Evolutionary conservation across 2,329 filamentous ascomycete species (phyloP).

Genomic region (Tolypocladium amazonense): DNA sequence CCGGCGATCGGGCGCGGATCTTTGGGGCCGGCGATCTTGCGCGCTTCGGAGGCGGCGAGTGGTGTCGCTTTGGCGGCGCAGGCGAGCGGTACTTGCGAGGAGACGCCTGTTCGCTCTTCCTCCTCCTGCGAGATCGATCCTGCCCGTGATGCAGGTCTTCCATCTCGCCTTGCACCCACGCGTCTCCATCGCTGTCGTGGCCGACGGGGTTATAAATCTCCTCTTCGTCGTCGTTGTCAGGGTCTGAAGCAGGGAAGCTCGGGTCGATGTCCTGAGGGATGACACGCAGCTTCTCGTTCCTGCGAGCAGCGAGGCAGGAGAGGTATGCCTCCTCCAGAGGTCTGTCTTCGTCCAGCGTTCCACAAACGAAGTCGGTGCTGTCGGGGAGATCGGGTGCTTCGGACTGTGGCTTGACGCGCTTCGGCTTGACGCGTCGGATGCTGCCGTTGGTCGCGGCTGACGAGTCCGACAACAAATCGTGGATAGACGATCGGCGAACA

Average conservation of each 20-base stretch:
- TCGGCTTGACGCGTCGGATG: slow-evolving; percentile 14
- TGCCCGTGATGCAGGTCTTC: slow-evolving; percentile 54
- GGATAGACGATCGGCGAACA: slow-evolving; percentile 25
- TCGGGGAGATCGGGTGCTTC: slow-evolving; percentile 80
- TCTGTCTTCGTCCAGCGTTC: slow-evolving; percentile 89
- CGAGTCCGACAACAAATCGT: slow-evolving; percentile 47
- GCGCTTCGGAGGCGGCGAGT: slow-evolving; percentile 26
- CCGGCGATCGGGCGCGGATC: slow-evolving; percentile 25
- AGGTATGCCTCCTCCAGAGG: slow-evolving; percentile 91
- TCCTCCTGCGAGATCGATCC: slow-evolving; percentile 35
- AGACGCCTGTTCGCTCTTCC: slow-evolving; percentile 38
- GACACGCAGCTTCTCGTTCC: slow-evolving; percentile 67
- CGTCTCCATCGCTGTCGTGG: slow-evolving; percentile 56
- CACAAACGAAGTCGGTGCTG: slow-evolving; percentile 98
- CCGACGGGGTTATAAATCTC: slow-evolving; percentile 47
- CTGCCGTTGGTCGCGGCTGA: slow-evolving; percentile 39
- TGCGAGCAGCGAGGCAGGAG: slow-evolving; percentile 69
- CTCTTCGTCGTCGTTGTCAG: slow-evolving; percentile 73
- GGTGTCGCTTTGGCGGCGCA: slow-evolving; percentile 18
- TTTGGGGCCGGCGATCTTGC: slow-evolving; percentile 25
- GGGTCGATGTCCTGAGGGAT: slow-evolving; percentile 97
- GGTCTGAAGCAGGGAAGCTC: slow-evolving; percentile 90
- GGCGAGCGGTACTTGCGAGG: slow-evolving; percentile 35
- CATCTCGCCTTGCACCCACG: slow-evolving; percentile 63
- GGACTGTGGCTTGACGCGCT: slow-evolving; percentile 16